A percentile compares a stretch with the other conserved stretches of the same genome.
Conservation (phyloP, 2,329 filamentous ascomycete species). For the Aspergillus proliferans region DNA sequence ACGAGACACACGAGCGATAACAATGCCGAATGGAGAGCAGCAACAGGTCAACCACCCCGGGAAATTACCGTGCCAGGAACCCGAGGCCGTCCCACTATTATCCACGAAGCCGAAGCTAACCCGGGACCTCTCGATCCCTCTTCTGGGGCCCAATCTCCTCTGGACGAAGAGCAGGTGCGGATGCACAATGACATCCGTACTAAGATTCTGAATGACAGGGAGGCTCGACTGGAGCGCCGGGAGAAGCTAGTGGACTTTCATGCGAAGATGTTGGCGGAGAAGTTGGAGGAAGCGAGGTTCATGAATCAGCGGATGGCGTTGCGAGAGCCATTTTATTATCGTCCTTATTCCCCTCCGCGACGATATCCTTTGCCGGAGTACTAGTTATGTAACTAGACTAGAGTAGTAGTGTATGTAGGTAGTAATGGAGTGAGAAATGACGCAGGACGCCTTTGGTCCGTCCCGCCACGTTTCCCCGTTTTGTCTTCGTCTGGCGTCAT, state of each 20-base stretch:
- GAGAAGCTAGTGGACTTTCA: constrained; percentile 17
- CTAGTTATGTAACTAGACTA: not conserved
- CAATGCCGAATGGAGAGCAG: constrained; percentile 1
- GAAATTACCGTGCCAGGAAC: constrained; percentile 7
- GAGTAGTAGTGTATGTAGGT: too few relatives aligned
- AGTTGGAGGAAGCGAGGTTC: constrained; percentile 6
- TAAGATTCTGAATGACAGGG: constrained; percentile 23
- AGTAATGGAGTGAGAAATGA: not conserved
- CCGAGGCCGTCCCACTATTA: constrained; percentile 13
- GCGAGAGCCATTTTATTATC: constrained; percentile 10
- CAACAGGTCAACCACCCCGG: not conserved
- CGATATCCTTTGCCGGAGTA: constrained; percentile 8
- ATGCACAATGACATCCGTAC: constrained; percentile 19
- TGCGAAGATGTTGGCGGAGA: constrained; percentile 16
- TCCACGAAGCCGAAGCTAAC: constrained; percentile 7
- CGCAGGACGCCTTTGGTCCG: not conserved
- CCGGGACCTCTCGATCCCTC: not conserved
- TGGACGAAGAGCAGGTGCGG: constrained; percentile 4
- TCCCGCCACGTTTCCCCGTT: constrained; percentile 1
- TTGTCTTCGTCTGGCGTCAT: constrained; percentile 6
- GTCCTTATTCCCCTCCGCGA: constrained; percentile 5
- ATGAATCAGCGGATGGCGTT: constrained; percentile 11
- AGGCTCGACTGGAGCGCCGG: constrained; percentile 19
- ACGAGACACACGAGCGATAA: constrained; percentile 11
- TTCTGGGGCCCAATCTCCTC: constrained; percentile 8